Percentiles rank a stretch among this genome's conserved stretches.
Conservation (phyloP, 2,329 filamentous ascomycete genomes). For the Penicillium vulpinum region DNA sequence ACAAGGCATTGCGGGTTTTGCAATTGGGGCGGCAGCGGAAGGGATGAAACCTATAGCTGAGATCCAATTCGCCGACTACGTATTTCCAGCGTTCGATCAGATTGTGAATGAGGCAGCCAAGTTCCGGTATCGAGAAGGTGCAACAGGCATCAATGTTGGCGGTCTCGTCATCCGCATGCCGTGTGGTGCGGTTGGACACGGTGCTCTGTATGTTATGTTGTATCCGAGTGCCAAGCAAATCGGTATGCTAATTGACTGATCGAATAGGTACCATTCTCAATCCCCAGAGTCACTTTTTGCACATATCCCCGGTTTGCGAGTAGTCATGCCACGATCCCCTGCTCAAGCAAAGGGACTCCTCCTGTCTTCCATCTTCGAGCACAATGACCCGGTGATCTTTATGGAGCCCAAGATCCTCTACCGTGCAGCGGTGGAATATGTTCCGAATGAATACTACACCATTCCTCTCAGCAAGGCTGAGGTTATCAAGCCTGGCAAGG, state of each 20-base stretch:
- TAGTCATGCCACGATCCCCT: slow-evolving; percentile 83
- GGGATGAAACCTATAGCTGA: slow-evolving; percentile 92
- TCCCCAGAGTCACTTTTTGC: slow-evolving; percentile 86
- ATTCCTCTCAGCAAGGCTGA: slow-evolving; percentile 85
- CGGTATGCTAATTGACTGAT: neutral
- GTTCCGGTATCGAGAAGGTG: slow-evolving; percentile 72
- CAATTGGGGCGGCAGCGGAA: slow-evolving; percentile 83
- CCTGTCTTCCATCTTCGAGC: slow-evolving; percentile 69
- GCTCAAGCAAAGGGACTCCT: slow-evolving; percentile 85
- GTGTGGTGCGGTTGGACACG: slow-evolving; percentile 84
- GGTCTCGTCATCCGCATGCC: slow-evolving; percentile 89
- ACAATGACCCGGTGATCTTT: slow-evolving; percentile 84
- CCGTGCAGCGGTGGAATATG: slow-evolving; percentile 86
- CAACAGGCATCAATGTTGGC: slow-evolving; percentile 67
- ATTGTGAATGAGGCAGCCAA: slow-evolving; percentile 92
- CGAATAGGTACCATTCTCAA: slow-evolving; percentile 71
- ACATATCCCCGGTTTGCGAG: slow-evolving; percentile 80
- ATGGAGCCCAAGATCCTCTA: slow-evolving; percentile 95
- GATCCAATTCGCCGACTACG: slow-evolving; percentile 94
- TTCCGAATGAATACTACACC: slow-evolving; percentile 77
- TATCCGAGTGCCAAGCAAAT: too few species aligned
- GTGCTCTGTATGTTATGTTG: slow-evolving; percentile 59
- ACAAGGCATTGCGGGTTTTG: slow-evolving; percentile 92
- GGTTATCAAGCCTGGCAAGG: slow-evolving; percentile 73
- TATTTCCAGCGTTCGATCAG: slow-evolving; percentile 91